Base-by-base conservation (phyloP, 345 rosid genomes). In the Aquilaria yunnanensis region DNA sequence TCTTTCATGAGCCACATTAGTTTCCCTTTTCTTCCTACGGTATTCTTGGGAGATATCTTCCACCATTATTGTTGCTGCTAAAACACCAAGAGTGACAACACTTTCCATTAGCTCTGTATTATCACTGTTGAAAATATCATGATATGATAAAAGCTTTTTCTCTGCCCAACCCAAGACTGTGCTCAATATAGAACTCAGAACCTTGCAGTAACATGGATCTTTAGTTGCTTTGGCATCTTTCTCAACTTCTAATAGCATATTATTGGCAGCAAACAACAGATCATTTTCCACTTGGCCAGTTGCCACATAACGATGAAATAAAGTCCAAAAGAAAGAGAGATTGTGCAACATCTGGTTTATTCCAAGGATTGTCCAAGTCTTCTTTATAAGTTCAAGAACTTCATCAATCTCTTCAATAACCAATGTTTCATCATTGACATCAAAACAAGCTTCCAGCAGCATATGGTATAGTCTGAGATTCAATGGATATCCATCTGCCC, bases 401-500 rank as follows among this genome's bases (percentile, higher is more conserved):
- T 90, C 96, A 66, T 94, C 99, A 41, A 88, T 79, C 68, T 94
- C 97, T 54, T 94, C 97, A 53, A 94, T 76, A 63, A 90, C 54
- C 43, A 81, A 81, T 12, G 83, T 67, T 66, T 85, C 87, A 14
- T 94, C 96, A 23, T 81, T 77, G 14, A 88, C 77, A 74, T 94
- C 97, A 47, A 94, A 94, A 60, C 91, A 88, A 50, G 97, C 85
- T 73, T 88, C 93, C 47, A 94, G 70, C 56, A 94, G 89, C 74
- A 76, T 56, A 54, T 78, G 83, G 71, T 90, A 94, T 54, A 90
- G 74, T 64, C 91, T 72, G 29, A 94, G 80, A 76, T 90, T 94
- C 46, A 94, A 50, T 0, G 96, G 96, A 50, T 83, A 80, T 61
- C 96, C 99, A 57, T 90, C 97, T 62, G 96, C 97, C 99, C 99